Evolutionary conservation across 2,329 filamentous ascomycete genomes (phyloP).

Genomic region (Trichoderma sp.): DNA sequence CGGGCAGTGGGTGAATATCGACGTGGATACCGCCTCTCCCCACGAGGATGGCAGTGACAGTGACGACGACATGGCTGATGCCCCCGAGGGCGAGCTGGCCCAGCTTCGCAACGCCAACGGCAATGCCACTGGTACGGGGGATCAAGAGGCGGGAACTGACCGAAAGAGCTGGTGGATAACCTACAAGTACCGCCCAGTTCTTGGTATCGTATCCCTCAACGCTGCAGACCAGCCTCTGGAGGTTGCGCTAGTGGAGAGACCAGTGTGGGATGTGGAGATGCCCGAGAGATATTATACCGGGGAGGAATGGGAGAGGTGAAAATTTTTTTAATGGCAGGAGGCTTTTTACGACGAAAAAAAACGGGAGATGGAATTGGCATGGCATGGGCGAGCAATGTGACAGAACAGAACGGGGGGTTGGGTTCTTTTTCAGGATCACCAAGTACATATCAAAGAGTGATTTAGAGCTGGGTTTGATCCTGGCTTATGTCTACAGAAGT

Average conservation of each 20-base stretch:
- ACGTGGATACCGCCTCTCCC: conserved; percentile 39
- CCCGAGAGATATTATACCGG: conserved; percentile 67
- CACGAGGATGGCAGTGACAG: conserved; percentile 35
- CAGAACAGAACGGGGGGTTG: background rate
- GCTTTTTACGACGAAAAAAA: background rate
- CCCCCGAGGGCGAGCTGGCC: conserved; percentile 33
- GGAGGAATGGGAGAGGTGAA: conserved; percentile 48
- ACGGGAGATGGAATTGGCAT: background rate
- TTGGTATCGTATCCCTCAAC: conserved; percentile 61
- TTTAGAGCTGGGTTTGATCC: background rate
- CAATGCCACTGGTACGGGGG: conserved; percentile 22
- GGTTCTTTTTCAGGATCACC: background rate
- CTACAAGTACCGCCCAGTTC: conserved; percentile 89
- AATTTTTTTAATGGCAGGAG: conserved; percentile 1
- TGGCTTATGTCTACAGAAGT: background rate
- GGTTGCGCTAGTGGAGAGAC: conserved; percentile 84
- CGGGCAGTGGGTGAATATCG: conserved; percentile 40
- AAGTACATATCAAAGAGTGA: conserved; percentile 9
- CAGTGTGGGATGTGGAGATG: conserved; percentile 77
- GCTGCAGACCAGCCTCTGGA: conserved; percentile 54
- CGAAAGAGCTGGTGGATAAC: conserved; percentile 68
- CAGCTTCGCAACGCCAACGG: conserved; percentile 33
- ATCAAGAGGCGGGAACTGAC: conserved; percentile 27
- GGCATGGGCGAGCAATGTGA: background rate
- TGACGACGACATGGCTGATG: conserved; percentile 39